These are phyloP conservation scores for Zygosaccharomyces lentus DNA, from an alignment of 805 yeast species.

Conservation along the genomic window DNA sequence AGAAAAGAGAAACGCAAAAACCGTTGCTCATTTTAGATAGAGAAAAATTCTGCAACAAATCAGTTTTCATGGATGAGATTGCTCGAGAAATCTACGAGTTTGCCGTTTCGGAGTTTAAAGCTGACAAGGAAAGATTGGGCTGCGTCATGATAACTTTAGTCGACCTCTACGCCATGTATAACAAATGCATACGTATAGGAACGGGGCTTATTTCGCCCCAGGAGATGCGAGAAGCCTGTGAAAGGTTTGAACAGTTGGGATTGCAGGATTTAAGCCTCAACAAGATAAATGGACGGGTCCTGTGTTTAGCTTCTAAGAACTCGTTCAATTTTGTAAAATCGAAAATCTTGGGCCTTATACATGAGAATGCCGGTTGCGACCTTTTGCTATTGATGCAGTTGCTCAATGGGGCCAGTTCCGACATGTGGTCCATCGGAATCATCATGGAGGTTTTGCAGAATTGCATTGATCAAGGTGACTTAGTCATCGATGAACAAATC, in stretches of 20 bases:
- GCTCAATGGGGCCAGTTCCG: constrained; percentile 31
- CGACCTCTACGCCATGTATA: constrained; percentile 61
- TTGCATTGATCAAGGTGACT: constrained; percentile 51
- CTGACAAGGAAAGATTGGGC: constrained; percentile 41
- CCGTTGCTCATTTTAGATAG: constrained; percentile 33
- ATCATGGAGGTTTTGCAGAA: constrained; percentile 59
- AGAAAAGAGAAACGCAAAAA: constrained; percentile 12
- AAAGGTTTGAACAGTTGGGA: constrained; percentile 49
- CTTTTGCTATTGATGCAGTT: constrained; percentile 26
- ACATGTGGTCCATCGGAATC: constrained; percentile 64
- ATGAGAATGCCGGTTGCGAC: constrained; percentile 28
- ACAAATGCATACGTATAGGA: constrained; percentile 60
- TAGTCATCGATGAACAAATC: constrained; percentile 65
- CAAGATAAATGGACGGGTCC: constrained; percentile 36
- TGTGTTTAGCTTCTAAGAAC: constrained; percentile 32
- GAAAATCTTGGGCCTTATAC: constrained; percentile 27
- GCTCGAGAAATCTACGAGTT: constrained; percentile 79
- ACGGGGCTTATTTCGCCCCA: constrained; percentile 63
- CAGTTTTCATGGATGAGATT: constrained; percentile 56
- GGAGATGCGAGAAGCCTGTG: constrained; percentile 62
- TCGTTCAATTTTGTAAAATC: constrained; percentile 32
- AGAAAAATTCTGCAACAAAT: constrained; percentile 35
- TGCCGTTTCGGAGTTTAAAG: constrained; percentile 40
- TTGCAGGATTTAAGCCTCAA: constrained; percentile 43
- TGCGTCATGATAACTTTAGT: constrained; percentile 54